Conservation (phyloP, 2,329 filamentous ascomycete genomes). For the Penicillium sp. region DNA sequence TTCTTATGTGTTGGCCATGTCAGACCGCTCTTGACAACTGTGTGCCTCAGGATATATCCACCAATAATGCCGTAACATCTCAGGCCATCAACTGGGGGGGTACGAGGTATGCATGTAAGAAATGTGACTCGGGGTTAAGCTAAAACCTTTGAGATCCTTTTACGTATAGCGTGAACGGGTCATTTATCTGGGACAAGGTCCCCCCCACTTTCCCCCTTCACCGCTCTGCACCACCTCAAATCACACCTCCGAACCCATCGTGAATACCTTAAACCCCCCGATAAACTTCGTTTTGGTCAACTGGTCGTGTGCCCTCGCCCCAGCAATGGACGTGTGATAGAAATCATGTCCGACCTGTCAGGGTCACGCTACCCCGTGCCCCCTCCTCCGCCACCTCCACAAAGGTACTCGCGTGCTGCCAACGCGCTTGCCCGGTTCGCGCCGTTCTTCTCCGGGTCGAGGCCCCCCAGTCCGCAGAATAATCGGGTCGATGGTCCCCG, state of each 20-base stretch:
- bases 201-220: neutral
- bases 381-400: conserved; percentile 38
- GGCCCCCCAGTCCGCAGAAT: conserved; percentile 54
- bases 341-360: conserved; percentile 28
- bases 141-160: no score
- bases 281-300: conserved; percentile 24
- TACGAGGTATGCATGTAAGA: no score
- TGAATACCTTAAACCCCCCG: conserved; percentile 1
- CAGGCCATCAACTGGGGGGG: neutral
- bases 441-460: conserved; percentile 55
- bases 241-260: neutral
- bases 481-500: conserved; percentile 29
- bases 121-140: no score
- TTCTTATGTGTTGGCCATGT: conserved; percentile 2
- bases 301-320: conserved; percentile 24
- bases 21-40: conserved; percentile 9
- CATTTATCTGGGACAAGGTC: neutral
- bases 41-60: neutral
- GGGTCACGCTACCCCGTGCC: conserved; percentile 32
- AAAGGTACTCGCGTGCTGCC: conserved; percentile 45
- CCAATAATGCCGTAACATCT: neutral
- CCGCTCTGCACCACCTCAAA: conserved; percentile 11
- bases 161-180: no score
- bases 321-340: conserved; percentile 21
- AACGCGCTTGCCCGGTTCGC: conserved; percentile 53